Conservation (phyloP, 73 alveolate genomes). For the Tetrahymena borealis region DNA sequence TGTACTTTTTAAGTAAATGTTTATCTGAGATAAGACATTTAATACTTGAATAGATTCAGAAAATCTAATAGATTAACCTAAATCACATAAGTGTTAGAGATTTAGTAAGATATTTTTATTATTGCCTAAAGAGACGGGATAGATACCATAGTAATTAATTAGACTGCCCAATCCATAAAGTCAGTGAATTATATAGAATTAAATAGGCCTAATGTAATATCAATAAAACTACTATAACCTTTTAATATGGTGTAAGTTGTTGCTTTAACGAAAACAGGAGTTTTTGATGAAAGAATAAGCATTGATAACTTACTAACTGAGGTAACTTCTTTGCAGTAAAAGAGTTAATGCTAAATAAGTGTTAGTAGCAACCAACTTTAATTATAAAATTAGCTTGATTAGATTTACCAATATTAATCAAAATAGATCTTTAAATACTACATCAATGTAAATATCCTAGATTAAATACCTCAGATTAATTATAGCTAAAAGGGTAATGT, state of each 20-base stretch:
- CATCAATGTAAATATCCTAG: too few relatives aligned
- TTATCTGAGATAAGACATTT: background rate
- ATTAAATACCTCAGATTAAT: too few relatives aligned
- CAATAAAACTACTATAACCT: background rate
- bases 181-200: background rate
- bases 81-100: background rate
- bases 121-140: background rate
- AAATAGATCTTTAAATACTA: too few relatives aligned
- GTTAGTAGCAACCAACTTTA: too few relatives aligned
- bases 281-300: background rate
- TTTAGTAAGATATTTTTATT: background rate
- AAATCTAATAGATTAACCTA: background rate
- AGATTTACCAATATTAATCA: too few relatives aligned
- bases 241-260: background rate
- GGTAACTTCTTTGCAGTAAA: too few relatives aligned
- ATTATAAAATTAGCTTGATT: too few relatives aligned
- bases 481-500: too few relatives aligned
- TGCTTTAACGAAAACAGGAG: background rate
- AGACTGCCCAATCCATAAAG: background rate
- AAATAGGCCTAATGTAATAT: background rate
- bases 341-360: background rate
- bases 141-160: background rate
- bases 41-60: background rate
- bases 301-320: background rate
- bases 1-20: background rate